phyloP scores from a whole-genome alignment of 2,329 filamentous ascomycete genomes.

The Sarocladium brachiariae region DNA sequence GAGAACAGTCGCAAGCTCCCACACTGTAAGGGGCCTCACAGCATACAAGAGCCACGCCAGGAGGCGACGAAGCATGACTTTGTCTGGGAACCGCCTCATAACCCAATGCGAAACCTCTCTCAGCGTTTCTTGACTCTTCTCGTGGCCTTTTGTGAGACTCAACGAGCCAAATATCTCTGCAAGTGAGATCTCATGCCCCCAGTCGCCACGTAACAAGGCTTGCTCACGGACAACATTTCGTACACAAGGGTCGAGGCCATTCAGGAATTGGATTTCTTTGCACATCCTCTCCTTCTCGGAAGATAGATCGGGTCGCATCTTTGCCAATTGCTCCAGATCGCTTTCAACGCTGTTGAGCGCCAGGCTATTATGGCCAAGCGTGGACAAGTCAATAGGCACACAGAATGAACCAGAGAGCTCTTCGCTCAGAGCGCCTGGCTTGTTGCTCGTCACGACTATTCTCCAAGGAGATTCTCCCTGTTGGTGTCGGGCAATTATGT shows the following conservation, averaged over 20 bases:
- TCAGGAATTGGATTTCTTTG: constrained; percentile 17
- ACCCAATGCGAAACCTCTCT: constrained; percentile 11
- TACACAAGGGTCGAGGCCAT: constrained; percentile 9
- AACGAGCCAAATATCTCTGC: constrained; percentile 9
- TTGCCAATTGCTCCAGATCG: not conserved
- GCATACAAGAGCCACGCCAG: constrained; percentile 13
- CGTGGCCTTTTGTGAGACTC: not conserved
- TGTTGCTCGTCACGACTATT: constrained; percentile 12
- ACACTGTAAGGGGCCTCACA: constrained; percentile 12
- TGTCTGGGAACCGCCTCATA: constrained; percentile 8
- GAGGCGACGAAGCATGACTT: constrained; percentile 7
- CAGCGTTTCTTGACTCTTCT: constrained; percentile 2
- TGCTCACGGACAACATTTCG: constrained; percentile 11
- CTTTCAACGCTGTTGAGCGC: not conserved
- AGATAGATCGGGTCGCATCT: not conserved
- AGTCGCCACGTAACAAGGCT: constrained; percentile 8
- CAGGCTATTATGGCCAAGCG: not conserved
- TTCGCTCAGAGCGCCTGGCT: constrained; percentile 10
- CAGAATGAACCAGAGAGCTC: constrained; percentile 11
- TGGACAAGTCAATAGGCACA: constrained; percentile 10
- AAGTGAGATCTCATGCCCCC: constrained; percentile 9
- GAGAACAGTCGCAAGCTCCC: constrained; percentile 12
- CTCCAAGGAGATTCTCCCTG: constrained; percentile 12
- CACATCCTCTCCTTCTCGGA: constrained; percentile 8
- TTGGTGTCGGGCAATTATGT: constrained; percentile 10